Evolutionary conservation across 1,284 basidiomycete species (phyloP), one percentile per base, ranked within the genome.

Genomic region (Golubevia pallescens): DNA sequence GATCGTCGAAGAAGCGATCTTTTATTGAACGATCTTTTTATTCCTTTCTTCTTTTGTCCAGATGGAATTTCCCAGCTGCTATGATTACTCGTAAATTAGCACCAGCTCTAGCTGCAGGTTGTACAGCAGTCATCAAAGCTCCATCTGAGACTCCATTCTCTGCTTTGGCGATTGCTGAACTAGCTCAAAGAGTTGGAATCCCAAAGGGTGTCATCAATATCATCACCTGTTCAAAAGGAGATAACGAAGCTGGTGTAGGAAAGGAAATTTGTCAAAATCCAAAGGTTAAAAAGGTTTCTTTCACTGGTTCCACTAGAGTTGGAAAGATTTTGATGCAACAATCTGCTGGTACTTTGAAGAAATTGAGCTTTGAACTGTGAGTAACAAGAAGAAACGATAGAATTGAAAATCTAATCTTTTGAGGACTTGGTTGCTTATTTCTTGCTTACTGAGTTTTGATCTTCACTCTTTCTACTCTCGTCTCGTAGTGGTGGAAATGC

Each of bases 131-230:
- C 63, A 91, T 98, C 86, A 99, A 99, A 85, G 95, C 95, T 1
- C 92, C 97, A 1, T 90, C 95, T 1, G 96, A 99, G 87, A 95
- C 97, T 0, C 97, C 97, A 0, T 97, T 93, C 87, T 95, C 94
- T 48, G 91, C 92, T 16, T 89, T 99, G 20, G 97, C 96, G 2
- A 87, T 97, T 16, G 91, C 90, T 5, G 93, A 95, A 87, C 90
- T 97, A 28, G 90, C 91, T 16, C 89, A 89, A 59, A 91, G 94
- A 65, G 96, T 95, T 10, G 96, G 95, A 55, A 88, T 99, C 58
- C 96, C 97, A 13, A 91, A 93, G 62, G 97, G 97, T 61, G 95
- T 98, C 56, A 91, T 99, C 86, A 98, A 99, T 86, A 89, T 97
- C 63, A 90, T 99, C 56, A 94, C 94, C 10, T 94, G 93, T 1